A percentile compares a stretch with the other conserved stretches of the same genome.
Conservation (phyloP, 2,329 filamentous ascomycete genomes). For the Graphium sp. region DNA sequence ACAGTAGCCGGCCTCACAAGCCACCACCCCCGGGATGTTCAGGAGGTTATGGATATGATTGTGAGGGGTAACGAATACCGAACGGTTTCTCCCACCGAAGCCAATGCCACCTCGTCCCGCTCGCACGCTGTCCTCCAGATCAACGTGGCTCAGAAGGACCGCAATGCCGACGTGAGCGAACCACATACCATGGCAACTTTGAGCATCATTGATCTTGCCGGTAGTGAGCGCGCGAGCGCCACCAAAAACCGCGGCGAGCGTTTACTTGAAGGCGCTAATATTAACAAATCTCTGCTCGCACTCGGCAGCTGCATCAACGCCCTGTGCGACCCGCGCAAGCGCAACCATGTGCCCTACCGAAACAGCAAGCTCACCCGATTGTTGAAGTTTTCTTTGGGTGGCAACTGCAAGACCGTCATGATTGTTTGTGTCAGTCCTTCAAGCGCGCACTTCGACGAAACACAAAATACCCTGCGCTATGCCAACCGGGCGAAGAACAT, state of each 20-base stretch:
- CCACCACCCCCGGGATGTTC: constrained; percentile 76
- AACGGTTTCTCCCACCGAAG: constrained; percentile 91
- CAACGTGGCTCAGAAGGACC: constrained; percentile 85
- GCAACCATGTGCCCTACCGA: constrained; percentile 88
- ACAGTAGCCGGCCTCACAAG: constrained; percentile 83
- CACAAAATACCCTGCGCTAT: constrained; percentile 92
- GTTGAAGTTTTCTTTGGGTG: constrained; percentile 90
- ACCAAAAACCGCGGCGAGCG: constrained; percentile 93
- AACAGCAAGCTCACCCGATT: constrained; percentile 94
- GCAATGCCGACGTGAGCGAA: constrained; percentile 82
- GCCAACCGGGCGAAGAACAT: constrained; percentile 98
- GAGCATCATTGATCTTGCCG: constrained; percentile 94
- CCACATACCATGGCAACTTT: constrained; percentile 96
- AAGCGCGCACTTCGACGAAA: constrained; percentile 93
- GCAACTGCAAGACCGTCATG: constrained; percentile 99
- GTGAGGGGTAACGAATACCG: constrained; percentile 85
- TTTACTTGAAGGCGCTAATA: constrained; percentile 87
- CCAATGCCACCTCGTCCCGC: constrained; percentile 91
- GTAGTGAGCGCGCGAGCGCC: constrained; percentile 86
- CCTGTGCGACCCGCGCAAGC: constrained; percentile 80
- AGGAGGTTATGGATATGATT: constrained; percentile 99
- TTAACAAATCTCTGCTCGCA: constrained; percentile 94
- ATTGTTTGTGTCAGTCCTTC: constrained; percentile 97
- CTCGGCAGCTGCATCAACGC: constrained; percentile 97
- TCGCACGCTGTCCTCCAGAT: constrained; percentile 96